phyloP scores from a whole-genome alignment of 768 basidiomycete species.

The Lactarius sanguifluus region DNA sequence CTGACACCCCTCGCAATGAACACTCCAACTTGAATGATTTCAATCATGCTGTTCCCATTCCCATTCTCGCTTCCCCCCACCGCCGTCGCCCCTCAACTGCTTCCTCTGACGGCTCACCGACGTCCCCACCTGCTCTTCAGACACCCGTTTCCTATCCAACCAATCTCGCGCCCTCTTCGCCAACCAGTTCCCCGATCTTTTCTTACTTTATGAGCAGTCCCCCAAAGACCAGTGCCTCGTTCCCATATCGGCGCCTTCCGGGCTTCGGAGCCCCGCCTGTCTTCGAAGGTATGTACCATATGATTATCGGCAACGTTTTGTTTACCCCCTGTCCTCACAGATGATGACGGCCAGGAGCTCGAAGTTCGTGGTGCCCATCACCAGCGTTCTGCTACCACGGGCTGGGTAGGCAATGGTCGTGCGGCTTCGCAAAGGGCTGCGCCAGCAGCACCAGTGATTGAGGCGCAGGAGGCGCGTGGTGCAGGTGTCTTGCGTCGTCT shows the following conservation, averaged over 20 bases:
- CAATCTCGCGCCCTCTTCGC: conserved; percentile 23
- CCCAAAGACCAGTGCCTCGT: conserved; percentile 20
- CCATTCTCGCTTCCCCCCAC: conserved; percentile 19
- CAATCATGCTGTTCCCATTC: conserved; percentile 26
- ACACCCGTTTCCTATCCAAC: conserved; percentile 25
- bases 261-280: conserved; percentile 24
- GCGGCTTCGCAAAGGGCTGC: conserved; percentile 43
- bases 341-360: conserved; percentile 25
- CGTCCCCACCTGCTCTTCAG: conserved; percentile 22
- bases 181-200: conserved; percentile 27
- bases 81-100: conserved; percentile 25
- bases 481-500: conserved; percentile 71
- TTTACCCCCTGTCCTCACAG: neutral
- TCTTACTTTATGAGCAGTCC: conserved; percentile 27
- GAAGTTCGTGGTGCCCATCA: conserved; percentile 17
- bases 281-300: conserved; percentile 24
- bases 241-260: conserved; percentile 23
- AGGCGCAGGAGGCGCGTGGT: conserved; percentile 60
- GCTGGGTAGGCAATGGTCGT: conserved; percentile 48
- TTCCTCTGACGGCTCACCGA: conserved; percentile 25
- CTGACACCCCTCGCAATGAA: conserved; percentile 7
- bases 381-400: conserved; percentile 58
- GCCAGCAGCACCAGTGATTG: conserved; percentile 35
- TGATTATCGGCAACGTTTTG: neutral
- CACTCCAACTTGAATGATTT: conserved; percentile 9